These are phyloP conservation scores for Trichoderma guizhouense DNA, from an alignment of 2,329 filamentous ascomycete species.

Conservation along the genomic window DNA sequence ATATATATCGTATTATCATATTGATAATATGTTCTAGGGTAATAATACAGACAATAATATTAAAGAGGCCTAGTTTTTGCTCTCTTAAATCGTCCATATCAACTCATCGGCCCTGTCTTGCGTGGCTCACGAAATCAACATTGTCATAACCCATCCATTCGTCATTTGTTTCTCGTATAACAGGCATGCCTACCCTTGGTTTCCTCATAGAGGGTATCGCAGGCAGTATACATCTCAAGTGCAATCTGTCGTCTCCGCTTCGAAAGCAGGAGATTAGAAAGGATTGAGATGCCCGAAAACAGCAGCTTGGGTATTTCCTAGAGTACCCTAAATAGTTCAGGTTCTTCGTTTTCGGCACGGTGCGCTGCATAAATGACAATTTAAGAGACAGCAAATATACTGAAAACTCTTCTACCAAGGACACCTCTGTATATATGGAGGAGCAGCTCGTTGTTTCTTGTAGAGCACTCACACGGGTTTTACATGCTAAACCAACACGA, in stretches of 20 bases:
- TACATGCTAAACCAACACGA: background rate
- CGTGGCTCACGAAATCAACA: background rate
- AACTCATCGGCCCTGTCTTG: background rate
- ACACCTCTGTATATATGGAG: background rate
- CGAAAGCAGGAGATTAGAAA: background rate
- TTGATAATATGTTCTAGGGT: too few relatives aligned
- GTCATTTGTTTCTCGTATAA: background rate
- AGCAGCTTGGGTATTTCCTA: background rate
- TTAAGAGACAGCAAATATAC: background rate
- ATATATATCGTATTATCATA: too few relatives aligned
- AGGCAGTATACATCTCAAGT: background rate
- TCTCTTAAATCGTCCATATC: background rate
- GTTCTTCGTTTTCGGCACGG: too few relatives aligned
- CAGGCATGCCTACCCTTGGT: background rate
- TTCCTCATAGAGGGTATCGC: background rate
- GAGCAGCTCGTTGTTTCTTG: background rate
- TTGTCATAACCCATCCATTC: background rate
- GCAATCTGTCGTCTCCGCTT: background rate
- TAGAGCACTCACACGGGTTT: background rate
- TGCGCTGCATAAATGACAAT: background rate
- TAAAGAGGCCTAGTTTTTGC: fast-evolving
- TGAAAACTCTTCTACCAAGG: background rate
- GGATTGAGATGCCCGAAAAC: background rate
- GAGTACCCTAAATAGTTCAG: background rate
- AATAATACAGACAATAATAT: too few relatives aligned